Conservation (phyloP, 1,284 basidiomycete species). For the Boletus semigastroideus region DNA sequence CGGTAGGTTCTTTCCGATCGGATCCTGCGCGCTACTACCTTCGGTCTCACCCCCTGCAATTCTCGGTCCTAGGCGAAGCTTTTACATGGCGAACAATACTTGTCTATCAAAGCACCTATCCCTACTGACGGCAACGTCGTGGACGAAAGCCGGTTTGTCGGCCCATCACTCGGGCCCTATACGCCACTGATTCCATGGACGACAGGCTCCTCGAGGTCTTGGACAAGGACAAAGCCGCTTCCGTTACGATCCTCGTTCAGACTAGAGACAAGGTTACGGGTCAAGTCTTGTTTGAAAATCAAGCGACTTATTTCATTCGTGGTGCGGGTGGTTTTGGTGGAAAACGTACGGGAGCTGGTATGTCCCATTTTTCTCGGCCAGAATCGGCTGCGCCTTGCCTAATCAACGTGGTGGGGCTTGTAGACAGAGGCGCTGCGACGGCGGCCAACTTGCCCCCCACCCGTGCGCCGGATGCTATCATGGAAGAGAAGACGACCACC, state of each 20-base stretch:
- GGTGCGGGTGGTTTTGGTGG: slow-evolving; percentile 96
- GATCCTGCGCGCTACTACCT: neutral
- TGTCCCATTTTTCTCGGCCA: slow-evolving; percentile 1
- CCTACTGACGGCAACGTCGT: slow-evolving; percentile 86
- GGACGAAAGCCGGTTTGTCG: slow-evolving; percentile 66
- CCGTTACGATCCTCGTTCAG: slow-evolving; percentile 77
- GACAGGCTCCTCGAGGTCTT: slow-evolving; percentile 73
- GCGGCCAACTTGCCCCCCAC: slow-evolving; percentile 84
- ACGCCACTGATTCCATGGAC: slow-evolving; percentile 1
- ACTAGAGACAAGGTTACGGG: slow-evolving; percentile 81
- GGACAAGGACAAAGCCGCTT: slow-evolving; percentile 91
- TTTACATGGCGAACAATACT: slow-evolving; percentile 72
- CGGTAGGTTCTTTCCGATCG: slow-evolving; percentile 47
- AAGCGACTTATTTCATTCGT: slow-evolving; percentile 91
- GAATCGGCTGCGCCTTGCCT: neutral
- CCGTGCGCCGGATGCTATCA: slow-evolving; percentile 79
- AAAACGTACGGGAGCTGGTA: slow-evolving; percentile 80
- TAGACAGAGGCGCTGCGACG: slow-evolving; percentile 90
- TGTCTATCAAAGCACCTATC: slow-evolving; percentile 85
- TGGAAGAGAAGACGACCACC: slow-evolving; percentile 82
- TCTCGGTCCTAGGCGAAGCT: slow-evolving; percentile 55
- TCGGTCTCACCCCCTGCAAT: neutral
- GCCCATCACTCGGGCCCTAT: neutral
- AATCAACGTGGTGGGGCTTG: neutral
- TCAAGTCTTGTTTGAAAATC: slow-evolving; percentile 88